Evolutionary conservation across 169 alveolate genomes (phyloP).

Genomic region (Prorocentrum cordatum): DNA sequence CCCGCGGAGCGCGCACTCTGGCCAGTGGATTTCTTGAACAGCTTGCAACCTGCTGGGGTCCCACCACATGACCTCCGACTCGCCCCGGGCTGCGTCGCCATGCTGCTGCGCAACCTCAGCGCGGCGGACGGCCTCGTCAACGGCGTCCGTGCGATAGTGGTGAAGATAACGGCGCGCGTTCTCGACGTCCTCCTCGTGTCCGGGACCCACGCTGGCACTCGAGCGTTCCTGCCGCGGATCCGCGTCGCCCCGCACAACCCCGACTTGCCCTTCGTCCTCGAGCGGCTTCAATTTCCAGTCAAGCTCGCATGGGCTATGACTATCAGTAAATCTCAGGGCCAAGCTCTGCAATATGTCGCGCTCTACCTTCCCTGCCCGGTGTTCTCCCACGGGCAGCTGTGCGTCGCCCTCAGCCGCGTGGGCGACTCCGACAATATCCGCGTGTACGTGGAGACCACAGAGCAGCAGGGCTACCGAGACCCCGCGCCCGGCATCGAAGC

Average conservation of each 20-base stretch:
- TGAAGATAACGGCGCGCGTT: background rate
- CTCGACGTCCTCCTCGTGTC: background rate
- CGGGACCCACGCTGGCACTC: background rate
- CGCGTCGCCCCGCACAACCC: background rate
- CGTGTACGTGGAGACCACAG: too few relatives aligned
- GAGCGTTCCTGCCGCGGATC: background rate
- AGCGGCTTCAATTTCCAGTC: background rate
- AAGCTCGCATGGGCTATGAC: conserved; percentile 16
- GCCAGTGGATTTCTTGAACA: background rate
- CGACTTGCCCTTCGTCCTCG: background rate
- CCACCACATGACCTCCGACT: background rate
- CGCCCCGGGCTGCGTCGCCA: background rate
- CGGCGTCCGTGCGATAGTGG: background rate
- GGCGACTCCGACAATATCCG: background rate
- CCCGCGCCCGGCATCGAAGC: too few relatives aligned
- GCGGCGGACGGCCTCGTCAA: background rate
- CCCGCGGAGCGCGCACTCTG: background rate
- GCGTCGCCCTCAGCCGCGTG: background rate
- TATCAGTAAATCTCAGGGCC: background rate
- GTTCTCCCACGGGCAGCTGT: too few relatives aligned
- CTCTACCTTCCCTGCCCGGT: background rate
- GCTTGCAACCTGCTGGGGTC: background rate
- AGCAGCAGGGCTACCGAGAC: too few relatives aligned
- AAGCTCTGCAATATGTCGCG: background rate
- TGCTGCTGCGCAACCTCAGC: background rate